Conservation (phyloP, 2,329 filamentous ascomycete genomes). For the Alternaria hordeiaustralica region DNA sequence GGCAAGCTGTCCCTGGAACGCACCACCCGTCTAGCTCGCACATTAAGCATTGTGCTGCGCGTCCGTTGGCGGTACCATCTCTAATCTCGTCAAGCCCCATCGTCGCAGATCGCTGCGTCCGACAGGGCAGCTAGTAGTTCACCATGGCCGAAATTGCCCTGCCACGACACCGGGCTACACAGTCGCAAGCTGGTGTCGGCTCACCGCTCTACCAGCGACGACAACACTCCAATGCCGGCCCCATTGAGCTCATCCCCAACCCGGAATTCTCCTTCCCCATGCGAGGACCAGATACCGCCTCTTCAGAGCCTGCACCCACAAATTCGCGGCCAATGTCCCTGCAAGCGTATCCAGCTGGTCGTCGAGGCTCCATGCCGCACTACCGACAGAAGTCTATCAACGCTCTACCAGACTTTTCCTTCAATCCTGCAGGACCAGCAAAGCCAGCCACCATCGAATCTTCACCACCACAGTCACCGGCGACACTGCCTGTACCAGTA, state of each 20-base stretch:
- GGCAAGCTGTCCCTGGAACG: conserved; percentile 29
- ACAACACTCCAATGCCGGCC: conserved; percentile 38
- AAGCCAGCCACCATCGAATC: conserved; percentile 33
- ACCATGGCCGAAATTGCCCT: conserved; percentile 48
- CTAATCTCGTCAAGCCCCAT: conserved; percentile 38
- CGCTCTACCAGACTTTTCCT: conserved; percentile 56
- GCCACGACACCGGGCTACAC: conserved; percentile 50
- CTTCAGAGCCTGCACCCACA: conserved; percentile 41
- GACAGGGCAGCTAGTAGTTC: conserved; percentile 31
- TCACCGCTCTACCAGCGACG: conserved; percentile 49
- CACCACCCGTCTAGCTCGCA: conserved; percentile 28
- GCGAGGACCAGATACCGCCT: conserved; percentile 38
- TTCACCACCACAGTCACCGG: conserved; percentile 50
- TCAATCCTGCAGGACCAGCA: conserved; percentile 54
- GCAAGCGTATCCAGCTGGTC: conserved; percentile 43
- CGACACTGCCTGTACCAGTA: conserved; percentile 44
- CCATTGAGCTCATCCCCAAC: conserved; percentile 55
- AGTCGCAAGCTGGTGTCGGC: conserved; percentile 44
- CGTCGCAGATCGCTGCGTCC: conserved; percentile 31
- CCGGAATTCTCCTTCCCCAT: conserved; percentile 58
- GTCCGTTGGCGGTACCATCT: conserved; percentile 31
- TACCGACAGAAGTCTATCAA: conserved; percentile 51
- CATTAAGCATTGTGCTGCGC: conserved; percentile 29
- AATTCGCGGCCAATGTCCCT: conserved; percentile 47
- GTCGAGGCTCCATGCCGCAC: conserved; percentile 43